Evolutionary conservation across 78 protist species (phyloP).

Genomic region (Emiliania huxleyi): DNA sequence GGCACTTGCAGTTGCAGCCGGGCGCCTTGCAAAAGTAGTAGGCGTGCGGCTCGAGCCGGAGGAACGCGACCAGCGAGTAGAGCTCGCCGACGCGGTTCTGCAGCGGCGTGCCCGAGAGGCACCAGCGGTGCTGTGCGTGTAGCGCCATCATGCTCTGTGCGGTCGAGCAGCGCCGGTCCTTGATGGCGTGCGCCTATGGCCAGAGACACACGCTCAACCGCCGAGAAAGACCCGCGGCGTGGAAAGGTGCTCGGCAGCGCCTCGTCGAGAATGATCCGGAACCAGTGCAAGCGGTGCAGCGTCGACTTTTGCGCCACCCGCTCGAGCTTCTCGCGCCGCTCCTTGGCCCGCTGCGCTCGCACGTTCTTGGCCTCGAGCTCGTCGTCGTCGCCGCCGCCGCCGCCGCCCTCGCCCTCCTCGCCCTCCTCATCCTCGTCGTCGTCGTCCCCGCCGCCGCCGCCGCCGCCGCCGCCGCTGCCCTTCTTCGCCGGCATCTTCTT

Average conservation of each 20-base stretch:
- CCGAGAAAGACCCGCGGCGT: no score
- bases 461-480: no score
- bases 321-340: background rate
- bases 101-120: constrained; percentile 68
- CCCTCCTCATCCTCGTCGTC: background rate
- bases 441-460: background rate
- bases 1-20: constrained; percentile 42
- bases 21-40: constrained; percentile 34
- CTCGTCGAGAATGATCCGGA: constrained; percentile 64
- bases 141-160: constrained; percentile 36
- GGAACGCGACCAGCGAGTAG: constrained; percentile 20
- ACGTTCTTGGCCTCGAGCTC: background rate
- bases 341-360: background rate
- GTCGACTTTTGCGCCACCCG: background rate
- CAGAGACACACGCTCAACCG: no score
- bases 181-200: constrained; percentile 47
- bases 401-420: background rate
- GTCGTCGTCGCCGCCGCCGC: background rate
- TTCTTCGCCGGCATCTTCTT: no score
- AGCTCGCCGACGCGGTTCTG: constrained; percentile 58
- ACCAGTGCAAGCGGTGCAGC: constrained; percentile 36
- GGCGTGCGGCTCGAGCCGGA: constrained; percentile 44
- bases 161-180: constrained; percentile 37
- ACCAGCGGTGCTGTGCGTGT: constrained; percentile 35
- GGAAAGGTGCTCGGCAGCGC: no score